Evolutionary conservation across 805 yeast species (phyloP).

Genomic region (Myxozyma sirexii): DNA sequence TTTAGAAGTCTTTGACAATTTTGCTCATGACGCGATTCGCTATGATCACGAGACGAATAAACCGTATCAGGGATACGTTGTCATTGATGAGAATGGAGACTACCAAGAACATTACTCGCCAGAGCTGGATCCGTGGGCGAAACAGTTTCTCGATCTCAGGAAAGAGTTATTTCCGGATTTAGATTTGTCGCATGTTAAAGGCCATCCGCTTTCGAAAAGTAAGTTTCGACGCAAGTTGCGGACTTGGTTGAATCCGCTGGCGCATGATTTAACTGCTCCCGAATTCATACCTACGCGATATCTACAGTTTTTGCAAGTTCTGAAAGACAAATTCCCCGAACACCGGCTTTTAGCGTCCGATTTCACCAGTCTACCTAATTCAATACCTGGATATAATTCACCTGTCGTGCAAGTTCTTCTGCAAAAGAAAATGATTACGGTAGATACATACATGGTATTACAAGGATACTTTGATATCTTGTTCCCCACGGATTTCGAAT

Average conservation of each 20-base stretch:
- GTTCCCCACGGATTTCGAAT: constrained; percentile 78
- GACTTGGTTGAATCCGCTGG: constrained; percentile 62
- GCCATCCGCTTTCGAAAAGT: constrained; percentile 65
- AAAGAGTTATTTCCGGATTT: constrained; percentile 41
- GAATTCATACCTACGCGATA: constrained; percentile 83
- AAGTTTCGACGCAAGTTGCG: constrained; percentile 47
- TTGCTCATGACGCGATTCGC: constrained; percentile 78
- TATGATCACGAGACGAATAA: constrained; percentile 67
- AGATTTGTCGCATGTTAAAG: constrained; percentile 42
- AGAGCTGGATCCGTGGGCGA: constrained; percentile 43
- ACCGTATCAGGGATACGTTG: constrained; percentile 78
- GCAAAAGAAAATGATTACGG: constrained; percentile 66
- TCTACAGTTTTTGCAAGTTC: constrained; percentile 62
- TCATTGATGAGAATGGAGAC: constrained; percentile 71
- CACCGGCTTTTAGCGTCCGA: constrained; percentile 77
- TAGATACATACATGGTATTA: constrained; percentile 68
- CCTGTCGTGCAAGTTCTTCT: constrained; percentile 83
- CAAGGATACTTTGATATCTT: constrained; percentile 86
- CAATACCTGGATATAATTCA: constrained; percentile 59
- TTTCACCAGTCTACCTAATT: constrained; percentile 51
- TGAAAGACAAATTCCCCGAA: constrained; percentile 68
- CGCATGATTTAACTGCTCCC: constrained; percentile 66
- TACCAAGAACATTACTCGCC: constrained; percentile 64
- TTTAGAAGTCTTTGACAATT: constrained; percentile 79
- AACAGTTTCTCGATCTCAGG: constrained; percentile 58